phyloP scores from a whole-genome alignment of 495 filamentous ascomycete species.

The Thozetella sp. region DNA sequence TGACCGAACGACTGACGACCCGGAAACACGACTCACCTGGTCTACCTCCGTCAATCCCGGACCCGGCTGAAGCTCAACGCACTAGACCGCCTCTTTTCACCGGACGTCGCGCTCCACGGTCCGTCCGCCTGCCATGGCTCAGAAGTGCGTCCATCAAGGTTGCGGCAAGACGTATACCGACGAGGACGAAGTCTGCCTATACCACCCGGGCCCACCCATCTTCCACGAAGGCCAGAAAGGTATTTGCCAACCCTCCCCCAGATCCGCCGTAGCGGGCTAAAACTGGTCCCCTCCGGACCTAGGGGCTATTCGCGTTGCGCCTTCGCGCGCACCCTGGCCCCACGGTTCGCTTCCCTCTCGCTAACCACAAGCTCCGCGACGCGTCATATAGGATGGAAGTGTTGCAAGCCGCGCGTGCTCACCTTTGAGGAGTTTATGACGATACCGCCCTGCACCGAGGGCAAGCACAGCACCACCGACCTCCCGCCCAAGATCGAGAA shows the following conservation, averaged over 20 bases:
- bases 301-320: too few species aligned
- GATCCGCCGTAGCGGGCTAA: neutral
- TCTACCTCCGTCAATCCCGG: too few species aligned
- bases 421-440: conserved; percentile 98
- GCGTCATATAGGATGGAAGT: conserved; percentile 85
- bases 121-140: conserved; percentile 59
- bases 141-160: conserved; percentile 95
- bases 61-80: too few species aligned
- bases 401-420: conserved; percentile 96
- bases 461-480: conserved; percentile 87
- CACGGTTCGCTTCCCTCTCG: conserved; percentile 12
- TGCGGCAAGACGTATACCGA: conserved; percentile 90
- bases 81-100: too few species aligned
- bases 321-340: neutral
- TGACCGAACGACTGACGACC: too few species aligned
- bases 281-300: neutral
- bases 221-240: conserved; percentile 99
- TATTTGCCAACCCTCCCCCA: conserved; percentile 41
- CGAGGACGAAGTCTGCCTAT: conserved; percentile 80
- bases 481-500: conserved; percentile 60
- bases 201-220: conserved; percentile 91
- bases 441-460: conserved; percentile 92
- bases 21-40: too few species aligned
- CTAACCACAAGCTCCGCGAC: neutral
- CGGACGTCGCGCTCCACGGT: neutral